Percentiles rank a stretch among this genome's conserved stretches.
phyloP scores from a whole-genome alignment of 73 alveolate species.

The Urostyla sp. region DNA sequence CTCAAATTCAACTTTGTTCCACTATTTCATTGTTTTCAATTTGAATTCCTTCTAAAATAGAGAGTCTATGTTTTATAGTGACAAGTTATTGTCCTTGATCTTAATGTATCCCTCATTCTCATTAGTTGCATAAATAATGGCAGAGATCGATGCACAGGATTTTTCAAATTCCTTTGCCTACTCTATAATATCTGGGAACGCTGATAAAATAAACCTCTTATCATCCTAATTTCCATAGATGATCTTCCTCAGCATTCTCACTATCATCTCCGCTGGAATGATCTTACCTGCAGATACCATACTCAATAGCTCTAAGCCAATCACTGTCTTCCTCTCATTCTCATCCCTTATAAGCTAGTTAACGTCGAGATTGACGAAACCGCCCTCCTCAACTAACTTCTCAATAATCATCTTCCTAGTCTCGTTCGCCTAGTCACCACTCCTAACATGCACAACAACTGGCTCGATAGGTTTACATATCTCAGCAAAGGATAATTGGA shows the following conservation, averaged over 20 bases:
- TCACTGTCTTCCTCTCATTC: constrained; percentile 65
- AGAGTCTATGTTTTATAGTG: constrained; percentile 71
- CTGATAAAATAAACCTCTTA: constrained; percentile 61
- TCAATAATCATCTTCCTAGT: constrained; percentile 48
- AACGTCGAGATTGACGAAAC: constrained; percentile 61
- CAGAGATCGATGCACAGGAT: constrained; percentile 68
- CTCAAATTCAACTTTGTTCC: constrained; percentile 10
- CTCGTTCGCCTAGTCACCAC: constrained; percentile 40
- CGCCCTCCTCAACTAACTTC: constrained; percentile 15
- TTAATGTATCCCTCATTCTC: constrained; percentile 23
- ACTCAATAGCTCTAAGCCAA: constrained; percentile 66
- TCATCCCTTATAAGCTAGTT: constrained; percentile 56
- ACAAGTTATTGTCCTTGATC: constrained; percentile 62
- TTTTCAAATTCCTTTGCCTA: constrained; percentile 73
- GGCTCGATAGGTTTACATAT: constrained; percentile 66
- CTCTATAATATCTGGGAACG: constrained; percentile 73
- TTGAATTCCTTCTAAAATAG: constrained; percentile 68
- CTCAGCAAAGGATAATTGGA: constrained; percentile 29
- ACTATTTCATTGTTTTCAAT: constrained; percentile 43
- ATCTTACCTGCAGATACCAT: constrained; percentile 70
- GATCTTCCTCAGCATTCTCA: constrained; percentile 64
- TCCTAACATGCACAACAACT: constrained; percentile 54
- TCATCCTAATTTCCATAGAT: constrained; percentile 62
- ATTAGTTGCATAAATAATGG: constrained; percentile 47
- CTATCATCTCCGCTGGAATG: constrained; percentile 72